Conservation (phyloP, 495 filamentous ascomycete species). For the Platismatia glauca region DNA sequence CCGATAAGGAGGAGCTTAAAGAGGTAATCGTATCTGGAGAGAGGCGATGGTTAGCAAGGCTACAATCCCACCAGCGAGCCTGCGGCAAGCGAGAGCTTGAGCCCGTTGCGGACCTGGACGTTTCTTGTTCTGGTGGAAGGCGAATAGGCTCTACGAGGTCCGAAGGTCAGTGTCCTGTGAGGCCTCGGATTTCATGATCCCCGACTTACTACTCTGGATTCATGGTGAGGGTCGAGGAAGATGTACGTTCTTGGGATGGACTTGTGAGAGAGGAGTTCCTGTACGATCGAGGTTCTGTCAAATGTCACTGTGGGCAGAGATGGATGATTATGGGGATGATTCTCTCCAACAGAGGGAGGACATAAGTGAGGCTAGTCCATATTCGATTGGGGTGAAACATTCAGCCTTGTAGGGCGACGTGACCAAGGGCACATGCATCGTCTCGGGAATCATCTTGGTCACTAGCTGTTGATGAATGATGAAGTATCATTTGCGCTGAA, state of each 20-base stretch:
- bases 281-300: background rate
- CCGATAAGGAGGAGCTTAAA: conserved; percentile 99
- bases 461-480: background rate
- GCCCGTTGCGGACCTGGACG: background rate
- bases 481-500: background rate
- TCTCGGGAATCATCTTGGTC: background rate
- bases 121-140: background rate
- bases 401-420: conserved; percentile 1
- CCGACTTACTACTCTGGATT: conserved; percentile 89
- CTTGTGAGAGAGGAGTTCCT: background rate
- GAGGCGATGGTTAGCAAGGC: conserved; percentile 8
- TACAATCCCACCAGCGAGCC: background rate
- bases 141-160: conserved; percentile 6
- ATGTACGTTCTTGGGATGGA: background rate
- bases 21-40: conserved; percentile 93
- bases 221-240: conserved; percentile 49
- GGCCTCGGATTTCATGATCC: background rate
- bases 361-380: background rate
- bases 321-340: conserved; percentile 4
- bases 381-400: background rate
- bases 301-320: conserved; percentile 2
- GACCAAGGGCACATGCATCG: background rate
- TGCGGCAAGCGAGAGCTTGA: background rate
- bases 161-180: conserved; percentile 4
- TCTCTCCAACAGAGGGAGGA: background rate